phyloP scores from a whole-genome alignment of 2,329 filamentous ascomycete genomes.

The Colletotrichum sidae region DNA sequence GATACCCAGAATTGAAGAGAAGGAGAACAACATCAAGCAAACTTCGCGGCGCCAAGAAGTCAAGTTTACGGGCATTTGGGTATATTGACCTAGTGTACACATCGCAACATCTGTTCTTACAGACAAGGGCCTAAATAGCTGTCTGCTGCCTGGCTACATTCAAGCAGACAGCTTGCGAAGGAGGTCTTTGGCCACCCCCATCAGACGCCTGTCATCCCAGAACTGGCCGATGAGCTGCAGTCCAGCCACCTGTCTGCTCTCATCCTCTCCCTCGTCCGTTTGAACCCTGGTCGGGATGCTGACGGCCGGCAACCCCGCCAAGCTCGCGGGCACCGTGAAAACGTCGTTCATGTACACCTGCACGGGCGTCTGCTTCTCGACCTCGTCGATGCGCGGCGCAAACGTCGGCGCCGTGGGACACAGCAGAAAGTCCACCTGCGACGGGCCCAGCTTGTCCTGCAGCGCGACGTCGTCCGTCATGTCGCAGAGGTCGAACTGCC shows the following conservation, averaged over 20 bases:
- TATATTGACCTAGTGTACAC: constrained; percentile 33
- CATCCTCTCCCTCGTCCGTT: constrained; percentile 43
- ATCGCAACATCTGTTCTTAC: not conserved
- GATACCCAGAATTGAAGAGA: constrained; percentile 22
- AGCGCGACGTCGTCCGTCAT: constrained; percentile 64
- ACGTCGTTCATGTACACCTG: constrained; percentile 93
- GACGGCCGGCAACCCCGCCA: constrained; percentile 90
- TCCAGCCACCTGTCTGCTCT: constrained; percentile 57
- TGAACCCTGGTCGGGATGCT: constrained; percentile 86
- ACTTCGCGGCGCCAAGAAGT: not conserved
- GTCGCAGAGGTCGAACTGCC: constrained; percentile 70
- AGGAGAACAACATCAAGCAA: not conserved
- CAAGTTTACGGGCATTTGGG: constrained; percentile 1
- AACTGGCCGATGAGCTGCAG: constrained; percentile 86
- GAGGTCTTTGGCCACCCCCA: constrained; percentile 66
- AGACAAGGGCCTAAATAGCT: not conserved
- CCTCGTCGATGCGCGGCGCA: constrained; percentile 72
- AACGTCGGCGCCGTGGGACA: constrained; percentile 87
- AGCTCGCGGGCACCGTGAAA: constrained; percentile 92
- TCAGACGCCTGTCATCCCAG: constrained; percentile 76
- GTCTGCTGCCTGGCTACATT: not conserved
- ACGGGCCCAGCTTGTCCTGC: constrained; percentile 67
- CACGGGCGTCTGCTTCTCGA: constrained; percentile 68
- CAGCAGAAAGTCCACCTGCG: constrained; percentile 85
- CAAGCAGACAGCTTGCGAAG: constrained; percentile 43